Evolutionary conservation across 106 monocot genomes (phyloP).

Genomic region (Apostasia shenzhenica): DNA sequence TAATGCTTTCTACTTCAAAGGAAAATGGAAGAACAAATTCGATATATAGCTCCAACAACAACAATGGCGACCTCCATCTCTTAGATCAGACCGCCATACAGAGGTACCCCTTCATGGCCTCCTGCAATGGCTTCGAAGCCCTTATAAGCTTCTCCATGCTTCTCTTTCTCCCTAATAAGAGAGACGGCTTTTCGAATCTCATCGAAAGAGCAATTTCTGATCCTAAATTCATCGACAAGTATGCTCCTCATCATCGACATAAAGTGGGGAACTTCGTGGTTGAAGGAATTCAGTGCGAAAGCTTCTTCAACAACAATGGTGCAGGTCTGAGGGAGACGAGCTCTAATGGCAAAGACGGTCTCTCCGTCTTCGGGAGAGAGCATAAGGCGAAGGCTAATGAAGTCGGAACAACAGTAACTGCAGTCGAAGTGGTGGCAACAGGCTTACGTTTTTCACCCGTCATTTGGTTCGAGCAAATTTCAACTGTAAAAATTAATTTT

Average conservation of each 20-base stretch:
- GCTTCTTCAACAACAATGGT: neutral
- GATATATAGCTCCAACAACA: conserved; percentile 1
- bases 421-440: accelerated
- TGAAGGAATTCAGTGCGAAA: conserved; percentile 28
- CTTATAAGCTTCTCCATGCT: conserved; percentile 31
- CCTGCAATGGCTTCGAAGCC: conserved; percentile 19
- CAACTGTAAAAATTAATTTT: no score
- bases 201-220: neutral
- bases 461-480: neutral
- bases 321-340: conserved; percentile 22
- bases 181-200: conserved; percentile 16
- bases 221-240: conserved; percentile 10
- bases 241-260: neutral
- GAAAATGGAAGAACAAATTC: conserved; percentile 19
- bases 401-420: conserved; percentile 25
- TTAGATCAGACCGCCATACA: conserved; percentile 6
- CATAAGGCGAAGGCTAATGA: conserved; percentile 29
- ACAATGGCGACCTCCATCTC: conserved; percentile 9
- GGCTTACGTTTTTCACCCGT: neutral
- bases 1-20: conserved; percentile 37
- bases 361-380: conserved; percentile 10
- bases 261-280: conserved; percentile 17
- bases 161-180: conserved; percentile 22
- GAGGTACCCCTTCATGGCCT: conserved; percentile 24
- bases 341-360: neutral